Evolutionary conservation across 2,329 filamentous ascomycete species (phyloP).

Genomic region (Diaporthe ampelina): DNA sequence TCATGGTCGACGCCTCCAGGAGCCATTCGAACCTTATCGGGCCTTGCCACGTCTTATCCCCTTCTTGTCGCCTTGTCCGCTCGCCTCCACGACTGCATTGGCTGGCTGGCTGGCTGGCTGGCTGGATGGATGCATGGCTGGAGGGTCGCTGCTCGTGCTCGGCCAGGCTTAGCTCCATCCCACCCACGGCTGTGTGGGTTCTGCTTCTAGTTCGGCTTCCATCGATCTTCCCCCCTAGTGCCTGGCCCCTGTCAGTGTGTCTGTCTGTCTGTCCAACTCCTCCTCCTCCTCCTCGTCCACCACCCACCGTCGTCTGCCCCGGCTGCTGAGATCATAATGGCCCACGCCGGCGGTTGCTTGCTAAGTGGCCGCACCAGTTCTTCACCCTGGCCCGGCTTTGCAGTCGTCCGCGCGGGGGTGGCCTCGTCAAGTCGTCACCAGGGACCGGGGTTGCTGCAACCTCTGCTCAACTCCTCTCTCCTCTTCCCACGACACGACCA

Average conservation of each 20-base stretch:
- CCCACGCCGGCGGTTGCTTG: neutral
- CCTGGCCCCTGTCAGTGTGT: conserved; percentile 10
- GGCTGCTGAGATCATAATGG: conserved; percentile 2
- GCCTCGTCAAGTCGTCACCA: conserved; percentile 36
- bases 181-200: neutral
- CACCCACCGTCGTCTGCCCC: neutral
- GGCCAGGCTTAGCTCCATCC: conserved; percentile 16
- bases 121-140: neutral
- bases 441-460: conserved; percentile 2
- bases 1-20: conserved; percentile 5
- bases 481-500: conserved; percentile 34
- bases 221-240: conserved; percentile 14
- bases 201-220: conserved; percentile 23
- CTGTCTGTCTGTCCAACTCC: conserved; percentile 1
- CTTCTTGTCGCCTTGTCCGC: conserved; percentile 14
- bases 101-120: neutral
- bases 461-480: conserved; percentile 11
- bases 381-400: conserved; percentile 34
- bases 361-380: conserved; percentile 33
- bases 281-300: neutral
- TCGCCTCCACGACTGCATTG: neutral
- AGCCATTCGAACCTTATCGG: conserved; percentile 24
- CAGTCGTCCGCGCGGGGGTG: conserved; percentile 31
- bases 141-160: conserved; percentile 22
- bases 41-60: conserved; percentile 21